phyloP scores from a whole-genome alignment of 2,329 filamentous ascomycete species.

The Biscogniauxia marginata region DNA sequence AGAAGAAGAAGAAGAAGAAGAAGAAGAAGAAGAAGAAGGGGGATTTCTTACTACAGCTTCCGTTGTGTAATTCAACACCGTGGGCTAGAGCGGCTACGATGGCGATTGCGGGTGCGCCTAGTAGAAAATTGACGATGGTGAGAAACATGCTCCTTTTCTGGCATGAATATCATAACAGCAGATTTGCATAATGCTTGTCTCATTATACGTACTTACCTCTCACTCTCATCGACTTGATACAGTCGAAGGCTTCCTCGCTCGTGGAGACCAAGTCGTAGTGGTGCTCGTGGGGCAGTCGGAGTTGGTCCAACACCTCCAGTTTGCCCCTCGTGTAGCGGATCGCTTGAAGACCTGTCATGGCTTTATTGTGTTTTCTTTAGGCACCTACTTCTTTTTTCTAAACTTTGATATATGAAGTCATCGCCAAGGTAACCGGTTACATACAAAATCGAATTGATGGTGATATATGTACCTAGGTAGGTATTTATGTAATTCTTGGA shows the following conservation, averaged over 20 bases:
- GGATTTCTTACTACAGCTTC: constrained; percentile 40
- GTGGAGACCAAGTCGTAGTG: constrained; percentile 72
- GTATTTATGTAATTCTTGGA: no score
- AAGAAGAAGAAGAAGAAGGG: constrained; percentile 2
- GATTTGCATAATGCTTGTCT: no score
- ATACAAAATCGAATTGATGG: neutral
- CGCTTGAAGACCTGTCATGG: constrained; percentile 66
- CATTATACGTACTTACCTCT: constrained; percentile 46
- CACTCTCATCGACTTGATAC: constrained; percentile 76
- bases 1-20: neutral
- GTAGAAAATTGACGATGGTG: no score
- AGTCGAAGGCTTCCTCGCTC: constrained; percentile 75
- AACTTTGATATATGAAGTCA: neutral
- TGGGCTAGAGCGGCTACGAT: constrained; percentile 93
- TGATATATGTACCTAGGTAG: neutral
- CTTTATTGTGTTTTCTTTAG: neutral
- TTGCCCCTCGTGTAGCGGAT: constrained; percentile 73
- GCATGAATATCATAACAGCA: no score
- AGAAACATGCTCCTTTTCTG: no score
- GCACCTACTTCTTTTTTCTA: no score
- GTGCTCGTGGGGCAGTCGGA: constrained; percentile 77
- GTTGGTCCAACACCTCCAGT: constrained; percentile 77
- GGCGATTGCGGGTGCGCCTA: constrained; percentile 88
- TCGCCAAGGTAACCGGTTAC: neutral
- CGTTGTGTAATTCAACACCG: constrained; percentile 75